Percentiles rank a stretch among this genome's conserved stretches.
phyloP scores from a whole-genome alignment of 345 rosid species.

The Passiflora organensis region DNA sequence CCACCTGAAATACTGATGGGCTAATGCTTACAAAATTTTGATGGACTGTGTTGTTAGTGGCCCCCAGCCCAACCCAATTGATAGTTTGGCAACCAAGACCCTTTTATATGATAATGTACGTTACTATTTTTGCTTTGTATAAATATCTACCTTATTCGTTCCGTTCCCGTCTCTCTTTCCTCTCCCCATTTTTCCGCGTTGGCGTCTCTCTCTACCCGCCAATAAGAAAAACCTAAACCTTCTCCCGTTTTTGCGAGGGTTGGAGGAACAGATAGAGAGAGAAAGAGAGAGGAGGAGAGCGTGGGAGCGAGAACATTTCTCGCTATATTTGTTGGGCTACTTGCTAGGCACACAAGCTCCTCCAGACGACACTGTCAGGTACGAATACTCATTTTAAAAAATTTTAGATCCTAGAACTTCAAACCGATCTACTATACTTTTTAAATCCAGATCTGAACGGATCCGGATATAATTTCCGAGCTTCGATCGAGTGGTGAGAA shows the following conservation, averaged over 20 bases:
- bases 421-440: background rate
- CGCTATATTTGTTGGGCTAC: background rate
- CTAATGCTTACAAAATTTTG: too few species aligned
- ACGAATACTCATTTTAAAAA: background rate
- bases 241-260: slow-evolving; percentile 4
- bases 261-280: background rate
- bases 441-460: background rate
- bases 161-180: background rate
- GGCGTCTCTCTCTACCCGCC: background rate
- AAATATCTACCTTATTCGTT: background rate
- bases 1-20: too few species aligned
- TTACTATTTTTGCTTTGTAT: background rate
- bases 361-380: background rate
- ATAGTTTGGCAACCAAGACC: too few species aligned
- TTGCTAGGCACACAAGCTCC: background rate
- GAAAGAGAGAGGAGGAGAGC: slow-evolving; percentile 2
- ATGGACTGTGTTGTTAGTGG: too few species aligned
- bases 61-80: too few species aligned
- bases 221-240: background rate
- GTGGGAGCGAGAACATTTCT: background rate
- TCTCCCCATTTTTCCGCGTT: background rate
- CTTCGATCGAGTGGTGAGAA: background rate
- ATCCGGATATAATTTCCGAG: too few species aligned
- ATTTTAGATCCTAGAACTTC: too few species aligned
- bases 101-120: too few species aligned